A percentile compares a stretch with the other conserved stretches of the same genome.
Conservation (phyloP, 148 eudicot genomes). For the Diospyros kaki region DNA sequence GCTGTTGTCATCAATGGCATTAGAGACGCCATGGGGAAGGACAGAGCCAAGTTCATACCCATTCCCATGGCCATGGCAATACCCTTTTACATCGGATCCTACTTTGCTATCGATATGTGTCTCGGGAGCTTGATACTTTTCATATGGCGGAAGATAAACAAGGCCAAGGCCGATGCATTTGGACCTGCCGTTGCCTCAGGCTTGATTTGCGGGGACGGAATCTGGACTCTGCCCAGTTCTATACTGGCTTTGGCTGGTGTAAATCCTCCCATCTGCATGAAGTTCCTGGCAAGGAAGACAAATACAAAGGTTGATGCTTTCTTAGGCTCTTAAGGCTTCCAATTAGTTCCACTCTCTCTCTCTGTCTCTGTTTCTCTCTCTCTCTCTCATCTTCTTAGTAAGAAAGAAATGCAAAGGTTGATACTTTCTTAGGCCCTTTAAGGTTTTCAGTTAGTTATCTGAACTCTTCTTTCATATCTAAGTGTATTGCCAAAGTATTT, state of each 20-base stretch:
- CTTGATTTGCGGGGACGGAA: constrained; percentile 66
- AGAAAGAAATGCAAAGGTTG: no score
- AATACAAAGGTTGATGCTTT: constrained; percentile 41
- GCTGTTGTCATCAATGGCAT: constrained; percentile 34
- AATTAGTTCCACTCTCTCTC: no score
- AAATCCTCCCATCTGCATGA: constrained; percentile 57
- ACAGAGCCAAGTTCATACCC: constrained; percentile 35
- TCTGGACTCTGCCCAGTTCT: constrained; percentile 56
- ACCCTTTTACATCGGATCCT: constrained; percentile 58
- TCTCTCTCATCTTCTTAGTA: no score
- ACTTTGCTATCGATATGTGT: constrained; percentile 63
- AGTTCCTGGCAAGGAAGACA: constrained; percentile 39
- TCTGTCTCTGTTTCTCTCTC: no score
- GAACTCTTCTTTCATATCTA: no score
- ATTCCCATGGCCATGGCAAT: constrained; percentile 66
- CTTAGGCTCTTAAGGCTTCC: constrained; percentile 22
- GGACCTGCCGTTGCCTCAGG: constrained; percentile 57
- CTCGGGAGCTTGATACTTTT: constrained; percentile 53
- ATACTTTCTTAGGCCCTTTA: no score
- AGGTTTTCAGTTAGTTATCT: neutral
- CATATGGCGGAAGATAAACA: constrained; percentile 33
- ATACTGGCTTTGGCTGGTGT: constrained; percentile 43
- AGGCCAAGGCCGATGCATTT: constrained; percentile 39
- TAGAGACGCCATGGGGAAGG: constrained; percentile 22
- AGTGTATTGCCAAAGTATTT: no score